Evolutionary conservation across 1,284 basidiomycete genomes (phyloP), one percentile per base, ranked within the genome.

Genomic region (Puccinia coronata): DNA sequence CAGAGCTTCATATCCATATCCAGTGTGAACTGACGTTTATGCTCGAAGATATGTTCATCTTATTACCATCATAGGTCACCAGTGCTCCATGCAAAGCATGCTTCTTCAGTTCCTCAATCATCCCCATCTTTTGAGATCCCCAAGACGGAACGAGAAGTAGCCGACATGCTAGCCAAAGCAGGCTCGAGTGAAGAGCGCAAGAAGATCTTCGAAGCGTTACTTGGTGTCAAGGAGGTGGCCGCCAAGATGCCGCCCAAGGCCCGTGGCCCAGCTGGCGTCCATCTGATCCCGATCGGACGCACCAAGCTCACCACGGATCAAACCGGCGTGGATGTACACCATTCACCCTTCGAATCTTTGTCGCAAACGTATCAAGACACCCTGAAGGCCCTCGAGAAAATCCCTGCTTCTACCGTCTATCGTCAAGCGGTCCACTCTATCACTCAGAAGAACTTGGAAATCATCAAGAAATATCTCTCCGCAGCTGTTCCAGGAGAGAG

Each of bases 371-470:
- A 96, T 89, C 88, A 91, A 84, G 88, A 90, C 76, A 98, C 96
- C 0, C 91, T 98, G 74, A 87, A 90, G 31, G 86, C 90, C 3
- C 90, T 98, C 72, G 87, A 90, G 4, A 86, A 82, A 16, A 90
- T 98, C 82, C 96, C 96, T 16, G 87, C 89, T 82, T 89, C 91
- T 65, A 92, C 93, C 82, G 92, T 96, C 77, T 99, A 98, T 88
- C 91, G 94, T 81, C 96, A 98, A 87, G 92, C 93, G 72, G 91
- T 91, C 9, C 93, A 96, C 86, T 92, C 94, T 8, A 89, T 97
- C 83, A 94, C 93, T n/a, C 90, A 91, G 84, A 90, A 92, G 85
- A 92, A 94, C 84, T 89, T 98, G 82, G 89, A 88, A 83, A 89
- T 94, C 79, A 89, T 97, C 74, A 88, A 93, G 84, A 86, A 87